Evolutionary conservation across 805 yeast species (phyloP), one percentile per base, ranked within the genome.

Genomic region (Nakazawaea ernobii): DNA sequence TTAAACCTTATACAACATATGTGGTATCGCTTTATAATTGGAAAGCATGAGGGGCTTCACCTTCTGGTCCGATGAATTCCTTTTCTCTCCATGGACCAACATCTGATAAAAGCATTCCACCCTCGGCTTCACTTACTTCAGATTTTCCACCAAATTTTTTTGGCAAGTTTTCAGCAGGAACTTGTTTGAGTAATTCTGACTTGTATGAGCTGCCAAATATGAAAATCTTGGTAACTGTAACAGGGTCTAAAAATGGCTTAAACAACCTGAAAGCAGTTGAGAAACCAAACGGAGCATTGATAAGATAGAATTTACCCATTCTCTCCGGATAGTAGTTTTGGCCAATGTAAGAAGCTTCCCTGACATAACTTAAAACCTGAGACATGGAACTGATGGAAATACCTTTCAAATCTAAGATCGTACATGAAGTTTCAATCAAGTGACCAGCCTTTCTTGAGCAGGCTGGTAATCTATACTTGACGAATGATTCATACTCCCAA

Each of bases 311-410:
- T 68, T 87, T 90, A 62, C 99, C 99, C 99, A 94, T 94, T 69
- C 98, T 86, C 75, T 94, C 99, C 13, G 99, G 99, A 66, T 94
- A 94, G 70, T 87, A 92, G 71, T 94, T 88, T 74, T 94, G 99
- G 50, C 98, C 97, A 59, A 94, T 88, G 59, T 78, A 72, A 11
- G 97, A 87, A 8, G 99, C 97, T 68, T 91, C 97, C 64, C 83
- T 82, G 47, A 94, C 95, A 67, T 90, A 94, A 10, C 84, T 74
- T 54, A 89, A 73, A 38, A 94, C 99, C 63, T 84, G 88, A 53
- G 84, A 81, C 26, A 95, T 96, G 42, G 94, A 70, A 24, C 85
- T 72, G 50, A 94, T 74, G 26, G 97, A 87, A 49, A 92, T 90
- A 32, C 97, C 97, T 71, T 94, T 94, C 64, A 94, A 76, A 64